Evolutionary conservation across 306 rosid genomes (phyloP), one percentile per base, ranked within the genome.

Genomic region (Corylus avellana): DNA sequence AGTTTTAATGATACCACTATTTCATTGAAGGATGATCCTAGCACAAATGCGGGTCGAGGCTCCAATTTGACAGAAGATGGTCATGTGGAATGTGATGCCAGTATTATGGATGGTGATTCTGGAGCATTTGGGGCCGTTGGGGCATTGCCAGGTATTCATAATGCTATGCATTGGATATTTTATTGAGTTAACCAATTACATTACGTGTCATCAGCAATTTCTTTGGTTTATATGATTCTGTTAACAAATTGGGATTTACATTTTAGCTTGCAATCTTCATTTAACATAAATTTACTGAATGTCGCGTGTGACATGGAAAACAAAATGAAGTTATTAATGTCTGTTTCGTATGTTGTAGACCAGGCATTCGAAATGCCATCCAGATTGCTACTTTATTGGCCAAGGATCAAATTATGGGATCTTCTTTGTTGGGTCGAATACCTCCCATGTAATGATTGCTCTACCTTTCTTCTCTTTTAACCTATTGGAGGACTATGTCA

Each of bases 121-220:
- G 96, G 93, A 22, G 86, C 88, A 17, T 95, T 95, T 87, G 99
- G 99, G 5, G 99, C 98, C 71, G 97, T 93, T 74, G 98, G 99
- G 48, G 98, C 99, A 14, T 87, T 91, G 63, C 88, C 97, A 89
- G 99, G 99, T 93, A 73, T 84, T 83, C 68, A 54, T 73, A 64
- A 13, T 8, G 76, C 81, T 51, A 39, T 37, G 67, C 20, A 67
- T 73, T 39, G n/a, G 25, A 14, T 72, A 25, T 10, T 66, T 78
- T 76, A 54, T 22, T 18, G 49, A 70, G 54, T 32, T 46, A 12
- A 42, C 10, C 22, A 53, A 46, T 66, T 62, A 61, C 54, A 17
- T 66, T 58, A 48, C 12, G 67, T 16, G 64, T 56, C 25, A 25
- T 67, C 51, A 62, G 67, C 46, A 61, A 47, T 51, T 13, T 44